A percentile compares a stretch with the other conserved stretches of the same genome.
Conservation (phyloP, 2,329 filamentous ascomycete species). For the Clonostachys rhizophaga region DNA sequence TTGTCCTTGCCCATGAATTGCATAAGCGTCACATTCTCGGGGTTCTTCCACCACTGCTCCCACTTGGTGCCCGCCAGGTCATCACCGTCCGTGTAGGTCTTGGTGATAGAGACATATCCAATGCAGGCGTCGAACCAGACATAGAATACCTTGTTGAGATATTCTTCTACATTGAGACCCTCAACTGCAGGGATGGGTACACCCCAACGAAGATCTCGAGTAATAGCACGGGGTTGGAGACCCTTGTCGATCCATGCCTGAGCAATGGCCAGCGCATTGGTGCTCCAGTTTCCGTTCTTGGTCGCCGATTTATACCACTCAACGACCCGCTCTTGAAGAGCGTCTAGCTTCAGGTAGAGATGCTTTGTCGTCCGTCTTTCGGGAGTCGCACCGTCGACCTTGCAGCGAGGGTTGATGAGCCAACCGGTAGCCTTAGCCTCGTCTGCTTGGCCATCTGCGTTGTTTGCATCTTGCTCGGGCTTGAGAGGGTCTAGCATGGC, state of each 20-base stretch:
- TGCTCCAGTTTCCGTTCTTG: slow-evolving; percentile 70
- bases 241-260: slow-evolving; percentile 80
- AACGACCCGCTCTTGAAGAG: slow-evolving; percentile 71
- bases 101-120: slow-evolving; percentile 92
- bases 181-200: slow-evolving; percentile 47
- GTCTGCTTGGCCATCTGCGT: slow-evolving; percentile 13
- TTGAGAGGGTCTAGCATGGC: slow-evolving; percentile 68
- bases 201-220: slow-evolving; percentile 90
- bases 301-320: slow-evolving; percentile 73
- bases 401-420: slow-evolving; percentile 83
- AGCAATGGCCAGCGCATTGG: slow-evolving; percentile 72
- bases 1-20: slow-evolving; percentile 87
- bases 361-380: slow-evolving; percentile 82
- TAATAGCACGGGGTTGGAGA: slow-evolving; percentile 82
- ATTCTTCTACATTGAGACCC: slow-evolving; percentile 47
- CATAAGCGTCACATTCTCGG: slow-evolving; percentile 81
- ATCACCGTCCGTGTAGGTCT: slow-evolving; percentile 67
- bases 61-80: slow-evolving; percentile 57
- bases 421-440: slow-evolving; percentile 32
- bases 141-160: slow-evolving; percentile 71
- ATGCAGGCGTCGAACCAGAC: slow-evolving; percentile 93
- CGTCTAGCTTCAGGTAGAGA: slow-evolving; percentile 82
- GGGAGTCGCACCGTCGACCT: slow-evolving; percentile 80
- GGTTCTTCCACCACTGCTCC: slow-evolving; percentile 93
- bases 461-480: slow-evolving; percentile 28